Base-by-base conservation (phyloP, 305 asterid genomes). In the Caryopteris hybrid region DNA sequence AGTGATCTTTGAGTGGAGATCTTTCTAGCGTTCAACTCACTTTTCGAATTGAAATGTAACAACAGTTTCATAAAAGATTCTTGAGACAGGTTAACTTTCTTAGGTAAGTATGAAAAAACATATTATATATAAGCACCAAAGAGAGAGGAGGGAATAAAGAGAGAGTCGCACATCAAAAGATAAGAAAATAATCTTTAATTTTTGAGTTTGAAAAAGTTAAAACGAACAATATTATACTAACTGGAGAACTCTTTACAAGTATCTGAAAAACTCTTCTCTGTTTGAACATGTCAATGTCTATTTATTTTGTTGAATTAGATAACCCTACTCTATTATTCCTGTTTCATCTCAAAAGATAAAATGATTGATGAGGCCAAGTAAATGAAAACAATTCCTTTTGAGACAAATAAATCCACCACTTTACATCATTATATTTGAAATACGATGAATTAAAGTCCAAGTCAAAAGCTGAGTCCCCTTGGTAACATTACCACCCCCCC, bases 311-410 rank as follows among this genome's bases (percentile, higher is more conserved):
- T n/a, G n/a, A n/a, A n/a, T n/a, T n/a, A n/a, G n/a, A n/a, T n/a
- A n/a, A n/a, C n/a, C n/a, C n/a, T n/a, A n/a, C n/a, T n/a, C n/a
- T n/a, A n/a, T n/a, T n/a, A n/a, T n/a, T n/a, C n/a, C n/a, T n/a
- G n/a, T n/a, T n/a, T n/a, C n/a, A n/a, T n/a, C n/a, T n/a, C n/a
- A n/a, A n/a, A n/a, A n/a, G n/a, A n/a, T n/a, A n/a, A n/a, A n/a
- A n/a, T n/a, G 59, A 45, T 29, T 80, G 29, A 55, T 50, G 18
- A 74, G 79, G 78, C 79, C 70, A 80, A 76, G 73, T 52, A 61
- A 54, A 66, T 57, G 66, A 60, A 67, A 54, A 57, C n/a, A 73
- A 57, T 66, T 60, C 51, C 38, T 60, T 1, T 36, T n/a, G 43
- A 59, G 48, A 64, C 75, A 72, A 70, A 70, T 59, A 63, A 16